These are phyloP conservation scores for Thymus quinquecostatus DNA, from an alignment of 257 asterid genomes.

Conservation along the genomic window DNA sequence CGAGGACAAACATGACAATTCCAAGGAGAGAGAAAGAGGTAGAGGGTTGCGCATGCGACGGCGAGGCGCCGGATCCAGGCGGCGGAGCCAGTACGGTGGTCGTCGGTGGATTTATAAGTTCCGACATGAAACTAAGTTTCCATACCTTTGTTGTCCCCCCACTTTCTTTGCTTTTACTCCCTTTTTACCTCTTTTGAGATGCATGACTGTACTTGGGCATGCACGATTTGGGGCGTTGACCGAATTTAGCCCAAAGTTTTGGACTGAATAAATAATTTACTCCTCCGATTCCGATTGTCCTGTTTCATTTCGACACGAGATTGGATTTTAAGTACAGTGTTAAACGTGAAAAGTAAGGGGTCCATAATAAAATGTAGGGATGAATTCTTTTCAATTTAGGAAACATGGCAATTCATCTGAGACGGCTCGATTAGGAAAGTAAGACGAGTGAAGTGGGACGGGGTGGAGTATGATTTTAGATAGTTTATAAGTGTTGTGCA, in stretches of 20 bases:
- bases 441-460: too few species aligned
- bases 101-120: constrained; percentile 33
- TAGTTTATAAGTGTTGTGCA: too few species aligned
- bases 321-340: too few species aligned
- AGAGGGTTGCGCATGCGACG: constrained; percentile 52
- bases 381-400: too few species aligned
- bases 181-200: constrained; percentile 22
- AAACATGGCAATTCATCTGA: too few species aligned
- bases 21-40: constrained; percentile 31
- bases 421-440: too few species aligned
- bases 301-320: too few species aligned
- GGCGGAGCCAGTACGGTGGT: constrained; percentile 45
- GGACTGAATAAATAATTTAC: neutral
- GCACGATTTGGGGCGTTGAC: constrained; percentile 42
- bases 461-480: too few species aligned
- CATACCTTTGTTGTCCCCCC: constrained; percentile 33
- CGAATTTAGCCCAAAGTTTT: constrained; percentile 27
- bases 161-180: constrained; percentile 30
- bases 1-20: constrained; percentile 48
- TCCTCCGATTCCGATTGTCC: too few species aligned
- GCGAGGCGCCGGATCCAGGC: constrained; percentile 29
- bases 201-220: constrained; percentile 22
- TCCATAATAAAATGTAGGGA: too few species aligned
- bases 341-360: too few species aligned
- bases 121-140: constrained; percentile 43